phyloP scores from a whole-genome alignment of 2,329 filamentous ascomycete genomes.

The Diaporthe sp. region DNA sequence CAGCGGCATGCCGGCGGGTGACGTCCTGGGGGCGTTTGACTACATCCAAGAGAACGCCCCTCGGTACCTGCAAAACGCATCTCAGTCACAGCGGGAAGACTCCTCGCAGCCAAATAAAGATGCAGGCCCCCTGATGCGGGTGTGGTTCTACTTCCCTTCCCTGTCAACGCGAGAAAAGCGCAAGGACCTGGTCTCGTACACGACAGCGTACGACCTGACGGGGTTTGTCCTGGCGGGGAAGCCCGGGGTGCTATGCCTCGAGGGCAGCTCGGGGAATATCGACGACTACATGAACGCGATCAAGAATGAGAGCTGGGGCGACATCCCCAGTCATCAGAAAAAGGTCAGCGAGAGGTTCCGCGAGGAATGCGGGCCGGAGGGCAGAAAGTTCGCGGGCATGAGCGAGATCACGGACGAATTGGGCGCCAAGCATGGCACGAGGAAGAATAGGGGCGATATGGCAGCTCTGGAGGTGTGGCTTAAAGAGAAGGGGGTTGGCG shows the following conservation, averaged over 20 bases:
- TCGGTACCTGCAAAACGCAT: neutral
- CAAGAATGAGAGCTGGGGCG: conserved; percentile 74
- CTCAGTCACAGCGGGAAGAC: neutral
- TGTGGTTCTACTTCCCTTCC: conserved; percentile 76
- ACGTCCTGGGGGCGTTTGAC: conserved; percentile 38
- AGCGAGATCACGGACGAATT: conserved; percentile 67
- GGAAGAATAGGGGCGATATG: conserved; percentile 68
- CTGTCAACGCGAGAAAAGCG: conserved; percentile 72
- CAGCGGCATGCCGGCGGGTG: conserved; percentile 32
- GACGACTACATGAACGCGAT: conserved; percentile 75
- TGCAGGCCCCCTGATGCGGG: conserved; percentile 58
- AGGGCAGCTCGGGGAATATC: conserved; percentile 61
- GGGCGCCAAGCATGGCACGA: conserved; percentile 62
- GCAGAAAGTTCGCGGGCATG: conserved; percentile 67
- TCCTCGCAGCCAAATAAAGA: neutral
- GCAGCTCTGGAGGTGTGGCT: conserved; percentile 66
- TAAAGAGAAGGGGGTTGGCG: conserved; percentile 58
- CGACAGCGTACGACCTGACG: conserved; percentile 65
- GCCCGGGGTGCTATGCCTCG: conserved; percentile 67
- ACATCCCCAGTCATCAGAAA: conserved; percentile 73
- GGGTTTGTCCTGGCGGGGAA: conserved; percentile 74
- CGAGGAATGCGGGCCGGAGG: conserved; percentile 51
- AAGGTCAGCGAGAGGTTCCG: conserved; percentile 71
- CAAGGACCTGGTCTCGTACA: conserved; percentile 68
- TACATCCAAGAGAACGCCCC: conserved; percentile 33